Evolutionary conservation across 1,284 basidiomycete species (phyloP).

Genomic region (Exobasidium cylindrosporum): DNA sequence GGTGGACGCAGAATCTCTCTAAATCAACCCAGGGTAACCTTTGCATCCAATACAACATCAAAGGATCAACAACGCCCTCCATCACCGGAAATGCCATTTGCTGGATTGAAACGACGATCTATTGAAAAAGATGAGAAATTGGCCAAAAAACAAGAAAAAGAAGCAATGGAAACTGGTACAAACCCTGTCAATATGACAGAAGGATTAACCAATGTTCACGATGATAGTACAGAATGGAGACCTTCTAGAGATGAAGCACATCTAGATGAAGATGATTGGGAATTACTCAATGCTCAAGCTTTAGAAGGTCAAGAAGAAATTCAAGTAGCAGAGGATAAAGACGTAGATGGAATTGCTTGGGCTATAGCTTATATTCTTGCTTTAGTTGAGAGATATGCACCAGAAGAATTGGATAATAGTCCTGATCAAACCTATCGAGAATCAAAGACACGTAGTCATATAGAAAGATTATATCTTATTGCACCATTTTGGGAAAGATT

Average conservation of each 20-base stretch:
- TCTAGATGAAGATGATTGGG: conserved; percentile 28
- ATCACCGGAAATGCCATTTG: conserved; percentile 3
- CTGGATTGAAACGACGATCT: neutral
- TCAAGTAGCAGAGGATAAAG: conserved; percentile 25
- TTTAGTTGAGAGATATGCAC: conserved; percentile 47
- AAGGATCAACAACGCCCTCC: conserved; percentile 1
- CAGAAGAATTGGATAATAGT: conserved; percentile 50
- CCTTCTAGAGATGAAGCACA: conserved; percentile 9
- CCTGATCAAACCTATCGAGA: conserved; percentile 49
- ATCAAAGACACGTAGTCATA: conserved; percentile 44
- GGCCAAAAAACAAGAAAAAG: conserved; percentile 13
- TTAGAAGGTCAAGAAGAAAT: conserved; percentile 6
- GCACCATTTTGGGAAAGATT: conserved; percentile 55
- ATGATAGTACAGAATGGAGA: conserved; percentile 14
- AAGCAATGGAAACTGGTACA: conserved; percentile 3
- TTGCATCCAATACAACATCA: neutral
- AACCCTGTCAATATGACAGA: neutral
- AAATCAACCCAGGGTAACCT: neutral
- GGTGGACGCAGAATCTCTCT: neutral
- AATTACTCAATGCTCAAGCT: conserved; percentile 28
- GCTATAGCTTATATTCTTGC: conserved; percentile 53
- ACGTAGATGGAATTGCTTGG: conserved; percentile 51
- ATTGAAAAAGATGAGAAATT: conserved; percentile 9
- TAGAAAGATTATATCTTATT: conserved; percentile 53
- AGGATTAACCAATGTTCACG: conserved; percentile 21